Conservation (phyloP, 2,329 filamentous ascomycete species). For the Neofusicoccum umdonicola region DNA sequence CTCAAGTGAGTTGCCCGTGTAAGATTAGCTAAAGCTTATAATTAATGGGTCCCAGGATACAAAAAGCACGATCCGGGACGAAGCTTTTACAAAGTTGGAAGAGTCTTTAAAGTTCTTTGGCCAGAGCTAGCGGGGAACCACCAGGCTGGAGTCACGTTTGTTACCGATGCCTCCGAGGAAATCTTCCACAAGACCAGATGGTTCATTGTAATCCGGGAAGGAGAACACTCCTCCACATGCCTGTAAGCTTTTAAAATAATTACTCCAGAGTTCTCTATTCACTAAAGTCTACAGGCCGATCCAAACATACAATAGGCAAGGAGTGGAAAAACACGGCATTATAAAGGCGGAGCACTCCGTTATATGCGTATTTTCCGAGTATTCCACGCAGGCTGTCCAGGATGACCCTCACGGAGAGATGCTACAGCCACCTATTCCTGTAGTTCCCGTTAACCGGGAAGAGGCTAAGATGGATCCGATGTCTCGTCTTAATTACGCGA, state of each 20-base stretch:
- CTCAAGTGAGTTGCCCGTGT: constrained; percentile 6
- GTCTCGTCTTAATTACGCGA: constrained; percentile 26
- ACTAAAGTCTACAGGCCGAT: not conserved
- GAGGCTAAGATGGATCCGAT: constrained; percentile 22
- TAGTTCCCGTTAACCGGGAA: constrained; percentile 13
- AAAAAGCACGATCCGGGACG: not conserved
- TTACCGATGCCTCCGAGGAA: not conserved
- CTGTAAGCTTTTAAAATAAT: constrained; percentile 14
- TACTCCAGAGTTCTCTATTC: too few species aligned
- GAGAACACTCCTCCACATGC: constrained; percentile 11
- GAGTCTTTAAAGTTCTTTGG: constrained; percentile 15
- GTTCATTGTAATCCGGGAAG: constrained; percentile 17
- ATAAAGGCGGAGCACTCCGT: too few species aligned
- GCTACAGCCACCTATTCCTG: constrained; percentile 20
- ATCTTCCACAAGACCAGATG: too few species aligned
- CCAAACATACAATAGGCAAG: too few species aligned
- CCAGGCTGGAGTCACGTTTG: not conserved
- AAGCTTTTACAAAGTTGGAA: not conserved
- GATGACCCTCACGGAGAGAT: constrained; percentile 8
- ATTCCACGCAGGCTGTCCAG: too few species aligned
- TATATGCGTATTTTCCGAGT: too few species aligned
- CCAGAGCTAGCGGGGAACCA: not conserved
- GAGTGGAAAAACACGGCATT: too few species aligned
- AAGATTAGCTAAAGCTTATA: rapidly evolving
- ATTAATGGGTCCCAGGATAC: not conserved